These are phyloP conservation scores for Tanacetum coccineum DNA, from an alignment of 129 eudicot species.

Conservation along the genomic window DNA sequence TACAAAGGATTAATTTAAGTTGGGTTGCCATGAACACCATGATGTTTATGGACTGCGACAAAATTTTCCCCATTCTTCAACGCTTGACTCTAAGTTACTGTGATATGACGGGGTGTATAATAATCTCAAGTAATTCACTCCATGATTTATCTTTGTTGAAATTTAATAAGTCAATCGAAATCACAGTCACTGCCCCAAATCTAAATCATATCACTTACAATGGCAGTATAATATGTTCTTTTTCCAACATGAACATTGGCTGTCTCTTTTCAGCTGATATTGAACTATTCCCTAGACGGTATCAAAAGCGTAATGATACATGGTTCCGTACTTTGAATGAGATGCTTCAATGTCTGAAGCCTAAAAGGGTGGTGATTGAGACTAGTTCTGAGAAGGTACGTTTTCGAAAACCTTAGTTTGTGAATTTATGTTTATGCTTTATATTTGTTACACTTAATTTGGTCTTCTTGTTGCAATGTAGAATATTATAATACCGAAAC, in stretches of 20 bases:
- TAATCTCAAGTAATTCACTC: not conserved
- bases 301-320: not conserved
- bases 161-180: not conserved
- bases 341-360: not conserved
- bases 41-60: conserved; percentile 1
- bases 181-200: conserved; percentile 10
- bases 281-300: not conserved
- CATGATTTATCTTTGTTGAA: not conserved
- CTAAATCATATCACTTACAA: not conserved
- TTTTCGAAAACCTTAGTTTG: not conserved
- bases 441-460: not conserved
- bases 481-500: conserved; percentile 8
- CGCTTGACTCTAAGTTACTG: not conserved
- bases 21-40: not conserved
- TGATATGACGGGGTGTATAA: not conserved
- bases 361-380: not conserved
- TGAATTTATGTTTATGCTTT: not conserved
- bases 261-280: not conserved
- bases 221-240: conserved; percentile 2
- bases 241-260: not conserved
- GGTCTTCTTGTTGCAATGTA: not conserved
- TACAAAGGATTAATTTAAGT: not conserved
- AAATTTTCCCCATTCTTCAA: not conserved
- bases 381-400: not conserved
- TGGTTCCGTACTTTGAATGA: not conserved